Base-by-base conservation (phyloP, 106 monocot species). In the Dioscorea alata region DNA sequence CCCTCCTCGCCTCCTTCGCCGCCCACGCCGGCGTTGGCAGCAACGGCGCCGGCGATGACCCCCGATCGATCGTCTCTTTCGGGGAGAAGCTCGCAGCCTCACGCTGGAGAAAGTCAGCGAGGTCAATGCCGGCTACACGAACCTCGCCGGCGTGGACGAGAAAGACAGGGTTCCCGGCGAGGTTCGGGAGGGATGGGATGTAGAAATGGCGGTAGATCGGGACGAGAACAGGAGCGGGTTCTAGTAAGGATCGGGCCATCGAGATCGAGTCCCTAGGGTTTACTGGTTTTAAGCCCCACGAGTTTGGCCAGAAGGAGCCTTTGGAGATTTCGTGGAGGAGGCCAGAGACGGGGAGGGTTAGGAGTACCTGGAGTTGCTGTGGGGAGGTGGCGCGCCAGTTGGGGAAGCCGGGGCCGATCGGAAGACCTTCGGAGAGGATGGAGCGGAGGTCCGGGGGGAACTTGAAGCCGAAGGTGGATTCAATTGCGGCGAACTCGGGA, bases 351-450 rank as follows among this genome's bases (percentile, higher is more conserved):
- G 81, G 76, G 57, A 69, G 63, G 64, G 48, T 8, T 62, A 82
- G 62, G 61, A 82, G 76, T 72, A 57, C 4, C 6, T 23, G 59
- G 48, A 81, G 67, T 49, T 76, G 76, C 24, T 68, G 42, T 2
- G 66, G 57, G 3, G 81, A 77, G 23, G 76, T 8, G 59, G 64
- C 61, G 59, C 81, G 76, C 81, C 81, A 82, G 69, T 82, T 48
- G 49, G 81, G 81, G 72, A 82, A 82, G 1, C 76, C 81, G 35
- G 67, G 19, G 61, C 69, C 74, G 33, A 78, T 15, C 13, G 81
- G 84, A 16, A 88, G 88, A 61, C 83, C 88, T 32, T 84, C 84
- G 25, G 59, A 66, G 81, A 88, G 81, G 57, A 88, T 69, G 57
- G 74, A 72, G 7, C 81, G 81, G 59, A 82, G 72, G 58, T 82